phyloP scores from a whole-genome alignment of 306 rosid genomes.

The Hippophae rhamnoides region DNA sequence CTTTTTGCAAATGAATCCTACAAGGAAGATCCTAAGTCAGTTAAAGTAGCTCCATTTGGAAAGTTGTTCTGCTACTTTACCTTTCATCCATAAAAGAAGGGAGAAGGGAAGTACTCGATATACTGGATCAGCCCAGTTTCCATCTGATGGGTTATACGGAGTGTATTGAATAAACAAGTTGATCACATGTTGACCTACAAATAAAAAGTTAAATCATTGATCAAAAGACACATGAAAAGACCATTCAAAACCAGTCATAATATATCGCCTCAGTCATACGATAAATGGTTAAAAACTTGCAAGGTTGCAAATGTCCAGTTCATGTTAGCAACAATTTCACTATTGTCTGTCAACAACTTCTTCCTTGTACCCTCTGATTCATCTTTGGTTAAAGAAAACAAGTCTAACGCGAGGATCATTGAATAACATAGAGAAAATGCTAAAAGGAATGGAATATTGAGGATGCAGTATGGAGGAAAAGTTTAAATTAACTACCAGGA shows the following conservation, averaged over 20 bases:
- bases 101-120: conserved; percentile 39
- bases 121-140: conserved; percentile 65
- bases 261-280: no score
- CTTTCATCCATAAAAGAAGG: background rate
- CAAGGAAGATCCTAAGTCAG: conserved; percentile 5
- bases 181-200: conserved; percentile 78
- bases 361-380: no score
- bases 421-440: background rate
- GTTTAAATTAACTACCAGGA: conserved; percentile 46
- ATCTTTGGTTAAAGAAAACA: no score
- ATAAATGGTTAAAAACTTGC: no score
- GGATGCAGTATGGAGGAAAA: conserved; percentile 1
- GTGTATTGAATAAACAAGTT: conserved; percentile 87
- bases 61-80: background rate
- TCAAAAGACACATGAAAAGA: background rate
- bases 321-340: no score
- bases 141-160: conserved; percentile 71
- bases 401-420: no score
- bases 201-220: background rate
- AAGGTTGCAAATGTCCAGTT: no score
- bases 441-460: conserved; percentile 9
- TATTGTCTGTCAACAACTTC: no score
- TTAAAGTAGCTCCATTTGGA: background rate
- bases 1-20: conserved; percentile 68
- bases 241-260: no score